A percentile compares a stretch with the other conserved stretches of the same genome.
phyloP scores from a whole-genome alignment of 352 stramenopile genomes.

The Globisporangium splendens region DNA sequence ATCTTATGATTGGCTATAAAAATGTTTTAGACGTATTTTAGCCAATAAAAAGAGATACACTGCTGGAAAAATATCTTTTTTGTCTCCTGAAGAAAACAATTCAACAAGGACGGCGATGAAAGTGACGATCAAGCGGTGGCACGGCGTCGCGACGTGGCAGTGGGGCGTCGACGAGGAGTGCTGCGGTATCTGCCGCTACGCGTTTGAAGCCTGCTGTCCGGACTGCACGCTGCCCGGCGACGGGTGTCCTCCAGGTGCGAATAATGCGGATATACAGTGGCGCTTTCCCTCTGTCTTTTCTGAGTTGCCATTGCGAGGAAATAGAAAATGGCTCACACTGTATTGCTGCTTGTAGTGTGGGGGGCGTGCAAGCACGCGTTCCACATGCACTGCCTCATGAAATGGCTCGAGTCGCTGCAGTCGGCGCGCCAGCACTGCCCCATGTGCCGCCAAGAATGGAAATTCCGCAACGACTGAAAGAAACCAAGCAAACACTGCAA shows the following conservation, averaged over 20 bases:
- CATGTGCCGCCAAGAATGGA: conserved; percentile 88
- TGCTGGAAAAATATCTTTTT: too few species aligned
- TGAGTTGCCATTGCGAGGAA: too few species aligned
- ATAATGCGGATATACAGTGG: background rate
- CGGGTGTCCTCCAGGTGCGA: conserved; percentile 75
- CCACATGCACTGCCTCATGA: conserved; percentile 93
- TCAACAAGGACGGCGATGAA: conserved; percentile 42
- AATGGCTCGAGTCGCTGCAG: conserved; percentile 88
- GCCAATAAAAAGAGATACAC: background rate
- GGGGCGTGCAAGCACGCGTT: conserved; percentile 89
- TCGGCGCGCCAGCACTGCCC: conserved; percentile 81
- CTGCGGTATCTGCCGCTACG: conserved; percentile 85
- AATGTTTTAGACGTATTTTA: background rate
- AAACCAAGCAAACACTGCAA: background rate
- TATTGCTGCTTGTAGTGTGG: conserved; percentile 47
- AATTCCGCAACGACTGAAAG: conserved; percentile 52
- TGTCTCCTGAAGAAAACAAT: background rate
- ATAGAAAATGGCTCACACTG: background rate
- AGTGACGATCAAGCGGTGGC: conserved; percentile 83
- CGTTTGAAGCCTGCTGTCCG: conserved; percentile 80
- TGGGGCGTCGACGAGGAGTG: conserved; percentile 92
- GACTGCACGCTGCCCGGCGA: conserved; percentile 76
- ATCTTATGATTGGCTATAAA: background rate
- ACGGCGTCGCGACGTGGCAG: conserved; percentile 87
- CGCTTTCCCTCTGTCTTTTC: too few species aligned